Conservation (phyloP, 2,329 filamentous ascomycete species). For the Clonostachys rhizophaga region DNA sequence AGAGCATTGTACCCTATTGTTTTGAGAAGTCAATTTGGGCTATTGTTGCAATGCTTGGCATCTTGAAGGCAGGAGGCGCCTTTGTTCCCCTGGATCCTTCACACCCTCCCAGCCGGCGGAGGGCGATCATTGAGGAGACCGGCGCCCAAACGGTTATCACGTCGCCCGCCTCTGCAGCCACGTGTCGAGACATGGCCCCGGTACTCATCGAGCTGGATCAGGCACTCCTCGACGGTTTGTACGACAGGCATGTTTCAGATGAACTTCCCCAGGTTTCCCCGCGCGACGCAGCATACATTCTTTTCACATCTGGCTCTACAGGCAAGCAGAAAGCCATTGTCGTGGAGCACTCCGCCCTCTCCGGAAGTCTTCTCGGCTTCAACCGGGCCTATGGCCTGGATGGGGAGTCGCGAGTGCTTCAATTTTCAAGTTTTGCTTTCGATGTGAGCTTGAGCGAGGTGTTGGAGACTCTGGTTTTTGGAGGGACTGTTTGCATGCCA, state of each 20-base stretch:
- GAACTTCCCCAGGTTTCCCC: constrained; percentile 1
- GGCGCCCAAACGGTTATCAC: constrained; percentile 4
- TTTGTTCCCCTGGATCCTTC: constrained; percentile 19
- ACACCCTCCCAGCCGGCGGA: constrained; percentile 3
- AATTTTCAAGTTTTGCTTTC: constrained; percentile 45
- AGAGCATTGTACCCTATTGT: constrained; percentile 10
- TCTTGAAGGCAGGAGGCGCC: constrained; percentile 18
- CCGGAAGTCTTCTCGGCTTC: neutral
- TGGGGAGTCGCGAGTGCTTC: constrained; percentile 44
- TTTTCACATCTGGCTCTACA: neutral
- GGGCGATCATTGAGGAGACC: constrained; percentile 4
- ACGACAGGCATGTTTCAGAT: too few species aligned
- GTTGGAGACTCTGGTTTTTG: constrained; percentile 9
- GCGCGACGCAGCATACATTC: neutral
- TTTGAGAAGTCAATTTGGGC: constrained; percentile 18
- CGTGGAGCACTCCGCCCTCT: constrained; percentile 2
- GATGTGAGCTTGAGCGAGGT: constrained; percentile 34
- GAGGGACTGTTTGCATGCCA: constrained; percentile 13
- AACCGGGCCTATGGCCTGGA: constrained; percentile 33
- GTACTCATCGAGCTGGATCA: neutral
- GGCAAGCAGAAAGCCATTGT: neutral
- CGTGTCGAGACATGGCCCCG: neutral
- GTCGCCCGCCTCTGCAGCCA: neutral
- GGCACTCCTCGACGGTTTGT: too few species aligned
- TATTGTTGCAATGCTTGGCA: constrained; percentile 15